Conservation (phyloP, 2,329 filamentous ascomycete species). For the Harringtonia lauricola region DNA sequence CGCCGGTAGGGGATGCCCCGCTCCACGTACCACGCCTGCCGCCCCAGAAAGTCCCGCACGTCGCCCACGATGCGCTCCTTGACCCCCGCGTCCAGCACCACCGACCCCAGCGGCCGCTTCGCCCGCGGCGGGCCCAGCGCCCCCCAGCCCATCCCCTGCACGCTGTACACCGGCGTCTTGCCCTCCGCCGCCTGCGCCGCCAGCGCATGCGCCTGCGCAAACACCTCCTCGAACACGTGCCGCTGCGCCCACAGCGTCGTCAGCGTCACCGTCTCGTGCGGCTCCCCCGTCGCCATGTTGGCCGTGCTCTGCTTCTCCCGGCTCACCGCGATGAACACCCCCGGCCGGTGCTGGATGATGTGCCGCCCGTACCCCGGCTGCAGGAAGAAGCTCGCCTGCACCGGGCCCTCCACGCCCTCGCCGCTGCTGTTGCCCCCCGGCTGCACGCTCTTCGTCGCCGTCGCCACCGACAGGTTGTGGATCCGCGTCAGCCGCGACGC, state of each 20-base stretch:
- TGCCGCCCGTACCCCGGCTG: constrained; percentile 88
- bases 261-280: constrained; percentile 87
- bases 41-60: constrained; percentile 68
- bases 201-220: constrained; percentile 73
- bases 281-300: constrained; percentile 71
- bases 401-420: constrained; percentile 50
- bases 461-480: constrained; percentile 48
- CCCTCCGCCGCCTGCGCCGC: constrained; percentile 75
- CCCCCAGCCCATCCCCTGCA: constrained; percentile 74
- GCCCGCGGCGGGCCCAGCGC: constrained; percentile 73
- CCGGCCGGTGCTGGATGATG: constrained; percentile 67
- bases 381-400: constrained; percentile 71
- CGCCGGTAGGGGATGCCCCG: constrained; percentile 89
- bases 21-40: constrained; percentile 81
- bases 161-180: constrained; percentile 85
- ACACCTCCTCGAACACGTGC: constrained; percentile 81
- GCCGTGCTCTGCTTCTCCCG: constrained; percentile 77
- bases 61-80: constrained; percentile 73
- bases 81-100: constrained; percentile 74
- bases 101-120: constrained; percentile 79
- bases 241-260: constrained; percentile 86
- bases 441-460: constrained; percentile 36
- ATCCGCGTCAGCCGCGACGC: constrained; percentile 46
- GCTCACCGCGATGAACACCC: constrained; percentile 78
- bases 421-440: constrained; percentile 45